Percentiles rank a stretch among this genome's conserved stretches.
These are phyloP conservation scores for Neonectria punicea DNA, from an alignment of 2,329 filamentous ascomycete species.

Conservation along the genomic window DNA sequence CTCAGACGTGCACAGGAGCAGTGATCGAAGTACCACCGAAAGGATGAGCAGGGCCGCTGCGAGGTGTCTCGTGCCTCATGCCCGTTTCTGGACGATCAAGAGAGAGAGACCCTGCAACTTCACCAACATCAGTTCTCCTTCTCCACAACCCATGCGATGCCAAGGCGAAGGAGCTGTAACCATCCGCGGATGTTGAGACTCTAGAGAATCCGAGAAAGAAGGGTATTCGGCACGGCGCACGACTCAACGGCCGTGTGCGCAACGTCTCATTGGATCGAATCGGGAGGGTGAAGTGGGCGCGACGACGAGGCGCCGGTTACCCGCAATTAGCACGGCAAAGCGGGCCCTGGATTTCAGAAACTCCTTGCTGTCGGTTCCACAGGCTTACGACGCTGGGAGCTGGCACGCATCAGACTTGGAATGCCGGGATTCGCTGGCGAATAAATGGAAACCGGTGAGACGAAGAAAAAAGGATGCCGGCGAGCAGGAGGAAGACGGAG, in stretches of 20 bases:
- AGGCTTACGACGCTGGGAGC: conserved; percentile 8
- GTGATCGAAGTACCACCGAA: neutral
- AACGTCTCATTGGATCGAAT: conserved; percentile 12
- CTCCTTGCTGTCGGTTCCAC: neutral
- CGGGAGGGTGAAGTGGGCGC: neutral
- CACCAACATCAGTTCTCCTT: neutral
- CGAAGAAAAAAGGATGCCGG: neutral
- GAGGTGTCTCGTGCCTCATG: conserved; percentile 15
- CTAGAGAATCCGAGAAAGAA: neutral
- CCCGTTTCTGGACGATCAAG: conserved; percentile 10
- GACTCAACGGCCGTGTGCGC: conserved; percentile 15
- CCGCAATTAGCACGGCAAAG: neutral
- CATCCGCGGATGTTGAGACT: conserved; percentile 25
- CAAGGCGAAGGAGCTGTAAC: conserved; percentile 1
- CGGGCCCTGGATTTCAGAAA: neutral
- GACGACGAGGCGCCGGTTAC: neutral
- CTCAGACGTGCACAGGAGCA: neutral
- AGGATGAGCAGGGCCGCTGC: neutral
- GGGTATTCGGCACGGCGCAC: neutral
- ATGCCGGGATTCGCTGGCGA: neutral
- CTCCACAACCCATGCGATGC: conserved; percentile 1
- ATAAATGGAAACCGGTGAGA: neutral
- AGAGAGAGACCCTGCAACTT: conserved; percentile 2
- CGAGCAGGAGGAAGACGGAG: neutral
- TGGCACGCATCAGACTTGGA: neutral